A percentile compares a stretch with the other conserved stretches of the same genome.
Evolutionary conservation across 2,329 filamentous ascomycete species (phyloP).

Genomic region (Bipolaris victoriae): DNA sequence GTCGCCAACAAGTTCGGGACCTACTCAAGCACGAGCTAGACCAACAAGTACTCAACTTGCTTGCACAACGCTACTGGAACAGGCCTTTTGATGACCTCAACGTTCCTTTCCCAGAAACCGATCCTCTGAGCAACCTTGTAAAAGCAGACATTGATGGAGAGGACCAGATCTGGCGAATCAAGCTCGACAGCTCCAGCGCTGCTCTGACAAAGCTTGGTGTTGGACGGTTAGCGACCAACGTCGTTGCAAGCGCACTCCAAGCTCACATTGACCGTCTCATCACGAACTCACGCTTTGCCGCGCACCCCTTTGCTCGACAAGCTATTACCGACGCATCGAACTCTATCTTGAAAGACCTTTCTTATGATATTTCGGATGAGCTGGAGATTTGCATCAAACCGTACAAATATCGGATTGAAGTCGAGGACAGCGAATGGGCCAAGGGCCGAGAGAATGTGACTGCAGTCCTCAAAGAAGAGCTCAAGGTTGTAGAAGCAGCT

Average conservation of each 20-base stretch:
- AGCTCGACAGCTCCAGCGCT: constrained; percentile 89
- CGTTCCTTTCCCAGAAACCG: constrained; percentile 67
- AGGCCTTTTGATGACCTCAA: constrained; percentile 87
- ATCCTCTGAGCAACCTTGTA: constrained; percentile 77
- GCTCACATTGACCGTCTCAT: constrained; percentile 81
- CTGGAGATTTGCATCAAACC: constrained; percentile 99
- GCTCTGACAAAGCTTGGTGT: constrained; percentile 93
- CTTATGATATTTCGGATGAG: constrained; percentile 96
- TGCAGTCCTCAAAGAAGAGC: constrained; percentile 81
- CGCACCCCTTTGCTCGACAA: constrained; percentile 88
- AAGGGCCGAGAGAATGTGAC: constrained; percentile 83
- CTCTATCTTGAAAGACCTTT: constrained; percentile 88
- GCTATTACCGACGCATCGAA: constrained; percentile 92
- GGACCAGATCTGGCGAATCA: constrained; percentile 89
- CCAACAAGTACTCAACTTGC: constrained; percentile 89
- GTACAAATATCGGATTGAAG: constrained; percentile 96
- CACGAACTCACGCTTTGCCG: constrained; percentile 79
- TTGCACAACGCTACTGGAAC: constrained; percentile 97
- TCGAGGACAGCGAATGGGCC: constrained; percentile 88
- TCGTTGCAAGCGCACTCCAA: constrained; percentile 88
- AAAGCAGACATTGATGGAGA: constrained; percentile 75
- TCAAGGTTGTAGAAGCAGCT: constrained; percentile 81
- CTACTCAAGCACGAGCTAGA: constrained; percentile 91
- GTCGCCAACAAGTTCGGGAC: constrained; percentile 84
- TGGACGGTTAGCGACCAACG: constrained; percentile 87